phyloP scores from a whole-genome alignment of 306 rosid species.

The Abrus pulchellus region DNA sequence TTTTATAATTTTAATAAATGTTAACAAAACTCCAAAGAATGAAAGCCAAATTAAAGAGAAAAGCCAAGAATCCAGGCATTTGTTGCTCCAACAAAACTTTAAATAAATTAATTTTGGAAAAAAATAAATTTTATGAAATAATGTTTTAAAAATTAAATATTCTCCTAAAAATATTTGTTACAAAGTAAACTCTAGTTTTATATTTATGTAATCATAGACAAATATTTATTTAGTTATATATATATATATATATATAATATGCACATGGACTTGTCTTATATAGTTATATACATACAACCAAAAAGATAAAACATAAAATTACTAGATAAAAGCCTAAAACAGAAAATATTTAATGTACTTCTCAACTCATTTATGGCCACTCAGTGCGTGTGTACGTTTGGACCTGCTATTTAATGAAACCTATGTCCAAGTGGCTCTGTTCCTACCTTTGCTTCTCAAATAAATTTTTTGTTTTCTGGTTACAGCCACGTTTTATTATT shows the following conservation, averaged over 20 bases:
- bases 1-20: no score
- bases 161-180: background rate
- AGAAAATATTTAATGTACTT: background rate
- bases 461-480: background rate
- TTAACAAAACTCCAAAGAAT: background rate
- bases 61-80: background rate
- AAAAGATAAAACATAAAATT: background rate
- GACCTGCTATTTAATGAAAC: background rate
- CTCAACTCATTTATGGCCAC: slow-evolving; percentile 4
- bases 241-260: no score
- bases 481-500: background rate
- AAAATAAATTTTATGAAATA: no score
- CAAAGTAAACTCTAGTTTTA: background rate
- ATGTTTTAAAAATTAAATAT: background rate
- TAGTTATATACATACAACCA: background rate
- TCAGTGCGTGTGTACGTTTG: background rate
- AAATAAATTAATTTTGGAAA: no score
- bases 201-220: background rate
- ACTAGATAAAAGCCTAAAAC: background rate
- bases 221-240: no score
- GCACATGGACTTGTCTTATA: no score
- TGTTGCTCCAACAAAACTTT: background rate
- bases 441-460: background rate
- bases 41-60: no score
- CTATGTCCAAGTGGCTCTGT: slow-evolving; percentile 6